These are phyloP conservation scores for Macrophomina phaseolina DNA, from an alignment of 2,329 filamentous ascomycete genomes.

Conservation along the genomic window DNA sequence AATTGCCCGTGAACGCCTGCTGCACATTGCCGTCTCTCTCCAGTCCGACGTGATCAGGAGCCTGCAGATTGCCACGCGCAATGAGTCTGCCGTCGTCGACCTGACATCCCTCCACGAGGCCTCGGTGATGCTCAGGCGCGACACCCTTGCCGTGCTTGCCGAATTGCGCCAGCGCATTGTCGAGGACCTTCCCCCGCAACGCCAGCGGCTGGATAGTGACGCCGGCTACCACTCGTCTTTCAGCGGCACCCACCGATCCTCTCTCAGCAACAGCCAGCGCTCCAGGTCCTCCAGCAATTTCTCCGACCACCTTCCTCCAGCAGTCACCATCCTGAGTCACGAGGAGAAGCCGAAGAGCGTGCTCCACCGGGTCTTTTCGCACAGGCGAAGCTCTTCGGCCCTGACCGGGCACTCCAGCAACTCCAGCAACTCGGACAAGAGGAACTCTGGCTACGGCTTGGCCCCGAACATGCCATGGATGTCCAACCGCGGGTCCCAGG, in stretches of 20 bases:
- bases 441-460: slow-evolving; percentile 5
- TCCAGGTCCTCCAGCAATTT: slow-evolving; percentile 21
- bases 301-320: slow-evolving; percentile 14
- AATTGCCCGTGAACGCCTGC: slow-evolving; percentile 43
- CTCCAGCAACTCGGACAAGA: slow-evolving; percentile 20
- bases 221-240: slow-evolving; percentile 3
- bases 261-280: slow-evolving; percentile 14
- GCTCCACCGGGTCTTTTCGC: slow-evolving; percentile 20
- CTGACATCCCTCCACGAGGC: slow-evolving; percentile 44
- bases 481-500: slow-evolving; percentile 10
- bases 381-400: slow-evolving; percentile 18
- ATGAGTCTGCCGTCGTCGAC: slow-evolving; percentile 42
- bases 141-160: slow-evolving; percentile 42
- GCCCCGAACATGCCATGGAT: slow-evolving; percentile 14
- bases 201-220: slow-evolving; percentile 16
- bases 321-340: slow-evolving; percentile 17
- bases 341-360: slow-evolving; percentile 13
- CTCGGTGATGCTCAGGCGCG: slow-evolving; percentile 42
- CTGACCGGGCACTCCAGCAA: not conserved
- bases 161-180: slow-evolving; percentile 46
- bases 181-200: not conserved
- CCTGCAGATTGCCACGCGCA: slow-evolving; percentile 45
- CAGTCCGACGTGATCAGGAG: slow-evolving; percentile 48
- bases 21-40: slow-evolving; percentile 47
- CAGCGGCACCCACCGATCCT: slow-evolving; percentile 17